Evolutionary conservation across 2,329 filamentous ascomycete species (phyloP), one percentile per base, ranked within the genome.

Genomic region (Cryphonectria carpinicola): DNA sequence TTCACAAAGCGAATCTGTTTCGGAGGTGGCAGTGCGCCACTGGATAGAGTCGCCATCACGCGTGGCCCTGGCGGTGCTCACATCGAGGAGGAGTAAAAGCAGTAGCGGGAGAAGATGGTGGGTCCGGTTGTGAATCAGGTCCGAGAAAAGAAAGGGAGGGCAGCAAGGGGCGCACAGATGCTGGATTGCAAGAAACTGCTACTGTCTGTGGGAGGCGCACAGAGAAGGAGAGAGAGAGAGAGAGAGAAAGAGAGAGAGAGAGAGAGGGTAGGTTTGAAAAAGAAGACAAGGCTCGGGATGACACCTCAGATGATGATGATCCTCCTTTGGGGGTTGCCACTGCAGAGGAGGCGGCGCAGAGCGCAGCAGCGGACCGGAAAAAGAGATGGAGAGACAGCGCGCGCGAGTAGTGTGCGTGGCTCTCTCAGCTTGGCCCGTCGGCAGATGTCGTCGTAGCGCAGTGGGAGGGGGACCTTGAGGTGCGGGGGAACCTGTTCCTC

Each of bases 1-100:
- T 93, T 92, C 76, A 95, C 92, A 79, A 95, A 95, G 76, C 92
- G 91, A 75, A 93, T 93, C 79, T 87, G 86, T 79, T 87, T 89
- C 70, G 82, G 85, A 62, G 83, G 80, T 70, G 84, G 82, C 73
- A 82, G 77, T 75, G 78, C 75, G 75, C 77, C 77, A 75, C 84
- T 84, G 75, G 82, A 79, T 76, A 83, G 78, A 70, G 83, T 82
- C 74, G 83, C 81, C 85, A 87, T 87, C 73, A 77, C 81, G 73
- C 68, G 66, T n/a, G 35, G 37, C 32, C 32, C 14, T 37, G 37
- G n/a, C 39, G 25, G 62, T 62, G 66, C 54, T 65, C 66, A 63
- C 66, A 71, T 71, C 35, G 43, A 52, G 63, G 13, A 19, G 60
- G 60, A 13, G 62, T 54, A 43, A 11, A 43, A 11, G n/a, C 62